A percentile compares a stretch with the other conserved stretches of the same genome.
Evolutionary conservation across 2,329 filamentous ascomycete genomes (phyloP).

Genomic region (Aspergillus thermomutatus): DNA sequence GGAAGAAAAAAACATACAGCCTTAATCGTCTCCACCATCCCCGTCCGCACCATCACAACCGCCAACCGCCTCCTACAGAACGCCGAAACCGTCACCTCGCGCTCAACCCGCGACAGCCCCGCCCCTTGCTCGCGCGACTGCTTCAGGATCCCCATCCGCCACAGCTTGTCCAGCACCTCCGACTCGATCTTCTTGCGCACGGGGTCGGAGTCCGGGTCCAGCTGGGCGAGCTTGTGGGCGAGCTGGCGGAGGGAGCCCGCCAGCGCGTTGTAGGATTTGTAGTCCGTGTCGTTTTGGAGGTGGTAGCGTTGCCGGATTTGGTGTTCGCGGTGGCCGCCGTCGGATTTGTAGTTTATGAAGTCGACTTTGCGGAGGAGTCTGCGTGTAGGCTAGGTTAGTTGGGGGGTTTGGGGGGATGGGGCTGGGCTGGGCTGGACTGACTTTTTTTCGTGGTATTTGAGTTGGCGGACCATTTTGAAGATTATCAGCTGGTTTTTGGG

Average conservation of each 20-base stretch:
- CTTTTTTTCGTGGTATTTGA: constrained; percentile 97
- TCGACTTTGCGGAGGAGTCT: constrained; percentile 82
- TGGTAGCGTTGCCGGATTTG: constrained; percentile 79
- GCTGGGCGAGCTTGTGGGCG: constrained; percentile 78
- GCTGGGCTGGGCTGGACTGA: constrained; percentile 22
- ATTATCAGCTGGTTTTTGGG: constrained; percentile 1
- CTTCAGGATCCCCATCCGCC: constrained; percentile 83
- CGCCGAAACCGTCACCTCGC: constrained; percentile 81
- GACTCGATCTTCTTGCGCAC: constrained; percentile 81
- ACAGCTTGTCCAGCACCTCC: constrained; percentile 84
- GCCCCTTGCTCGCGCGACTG: constrained; percentile 72
- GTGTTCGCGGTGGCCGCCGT: constrained; percentile 81
- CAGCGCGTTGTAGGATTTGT: constrained; percentile 64
- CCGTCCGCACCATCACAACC: constrained; percentile 83
- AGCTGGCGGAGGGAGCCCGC: constrained; percentile 84
- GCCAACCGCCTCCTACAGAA: constrained; percentile 81
- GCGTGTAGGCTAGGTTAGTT: constrained; percentile 3
- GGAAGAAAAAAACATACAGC: constrained; percentile 51
- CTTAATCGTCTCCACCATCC: constrained; percentile 89
- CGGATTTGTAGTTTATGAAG: constrained; percentile 89
- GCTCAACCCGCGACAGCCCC: constrained; percentile 68
- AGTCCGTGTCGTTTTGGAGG: constrained; percentile 86
- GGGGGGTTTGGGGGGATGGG: not conserved
- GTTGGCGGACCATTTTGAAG: constrained; percentile 78
- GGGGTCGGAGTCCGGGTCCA: constrained; percentile 73